Evolutionary conservation across 176 grass and related monocot species (phyloP), one percentile per base, ranked within the genome.

Genomic region (Luzula sylvatica): DNA sequence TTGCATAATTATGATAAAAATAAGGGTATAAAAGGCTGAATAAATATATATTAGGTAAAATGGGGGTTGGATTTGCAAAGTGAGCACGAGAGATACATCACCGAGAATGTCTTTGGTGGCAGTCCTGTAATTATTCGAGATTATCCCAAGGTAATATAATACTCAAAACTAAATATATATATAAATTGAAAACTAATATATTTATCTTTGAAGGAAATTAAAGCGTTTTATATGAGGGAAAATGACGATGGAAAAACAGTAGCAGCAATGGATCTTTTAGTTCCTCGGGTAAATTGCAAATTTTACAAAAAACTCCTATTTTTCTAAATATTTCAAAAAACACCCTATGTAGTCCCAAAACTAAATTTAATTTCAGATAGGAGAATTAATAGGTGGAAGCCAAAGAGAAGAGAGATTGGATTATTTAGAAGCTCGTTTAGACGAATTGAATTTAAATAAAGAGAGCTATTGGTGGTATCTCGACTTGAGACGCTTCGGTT

Each of bases 1-100:
- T 19, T 49, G 27, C 20, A 23, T 26, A 50, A 11, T 35, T 50
- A 29, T 32, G 47, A 46, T 5, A 43, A 18, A 64, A 46, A 20
- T 64, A 49, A 48, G 20, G 42, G 13, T 42, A 62, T 29, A 14
- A 5, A 35, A 35, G 4, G n/a, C 46, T 64, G 23, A 8, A 21
- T 64, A 30, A 48, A 29, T 16, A 16, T 14, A 61, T 65, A 46
- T 30, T 78, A 96, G 92, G 92, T 90, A 47, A 86, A 86, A 24
- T 96, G 92, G 92, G 85, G 92, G 23, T 65, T 86, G 78, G 92
- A 96, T 68, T 77, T 96, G 75, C 92, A 90, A 90, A 96, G 92
- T 71, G 92, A 96, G 59, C 85, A 96, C 72, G 92, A 96, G 63
- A 82, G 85, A 77, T 96, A 86, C 64, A 86, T 96, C 81, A 96